Percentiles rank a stretch among this genome's conserved stretches.
These are phyloP conservation scores for Auricularia sp. DNA, from an alignment of 768 basidiomycete genomes.

Conservation along the genomic window DNA sequence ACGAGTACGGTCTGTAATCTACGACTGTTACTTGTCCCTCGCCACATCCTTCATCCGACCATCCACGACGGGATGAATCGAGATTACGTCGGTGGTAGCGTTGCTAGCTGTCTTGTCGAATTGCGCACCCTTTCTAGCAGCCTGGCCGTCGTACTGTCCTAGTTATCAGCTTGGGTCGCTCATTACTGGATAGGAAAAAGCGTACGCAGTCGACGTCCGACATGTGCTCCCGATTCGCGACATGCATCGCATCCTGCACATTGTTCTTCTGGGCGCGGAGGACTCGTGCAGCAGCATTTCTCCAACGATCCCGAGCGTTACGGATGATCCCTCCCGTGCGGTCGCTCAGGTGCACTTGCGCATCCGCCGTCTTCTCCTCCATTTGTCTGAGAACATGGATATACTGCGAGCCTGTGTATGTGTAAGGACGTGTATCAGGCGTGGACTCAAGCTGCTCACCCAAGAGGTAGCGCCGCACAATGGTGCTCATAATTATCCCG, in stretches of 20 bases:
- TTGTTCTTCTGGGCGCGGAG: background rate
- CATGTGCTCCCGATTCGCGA: background rate
- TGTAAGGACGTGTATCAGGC: background rate
- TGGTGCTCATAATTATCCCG: constrained; percentile 62
- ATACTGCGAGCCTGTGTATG: background rate
- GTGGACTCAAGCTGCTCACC: background rate
- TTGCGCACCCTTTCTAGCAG: constrained; percentile 5
- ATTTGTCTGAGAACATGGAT: background rate
- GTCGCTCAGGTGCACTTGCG: background rate
- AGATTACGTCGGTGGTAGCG: constrained; percentile 18
- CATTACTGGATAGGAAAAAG: constrained; percentile 10
- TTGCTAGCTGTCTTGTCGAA: constrained; percentile 7
- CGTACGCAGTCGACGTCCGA: background rate
- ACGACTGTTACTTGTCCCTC: background rate
- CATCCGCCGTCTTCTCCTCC: background rate
- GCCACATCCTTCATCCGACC: constrained; percentile 24
- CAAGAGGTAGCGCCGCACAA: background rate
- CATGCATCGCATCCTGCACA: background rate
- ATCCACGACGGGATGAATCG: constrained; percentile 26
- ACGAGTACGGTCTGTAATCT: background rate
- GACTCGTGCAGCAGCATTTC: background rate
- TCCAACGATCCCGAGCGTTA: background rate
- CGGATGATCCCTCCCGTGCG: background rate
- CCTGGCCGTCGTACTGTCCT: constrained; percentile 7
- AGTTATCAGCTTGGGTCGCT: constrained; percentile 9